phyloP scores from a whole-genome alignment of 495 filamentous ascomycete genomes.

The Daldinia decipiens region DNA sequence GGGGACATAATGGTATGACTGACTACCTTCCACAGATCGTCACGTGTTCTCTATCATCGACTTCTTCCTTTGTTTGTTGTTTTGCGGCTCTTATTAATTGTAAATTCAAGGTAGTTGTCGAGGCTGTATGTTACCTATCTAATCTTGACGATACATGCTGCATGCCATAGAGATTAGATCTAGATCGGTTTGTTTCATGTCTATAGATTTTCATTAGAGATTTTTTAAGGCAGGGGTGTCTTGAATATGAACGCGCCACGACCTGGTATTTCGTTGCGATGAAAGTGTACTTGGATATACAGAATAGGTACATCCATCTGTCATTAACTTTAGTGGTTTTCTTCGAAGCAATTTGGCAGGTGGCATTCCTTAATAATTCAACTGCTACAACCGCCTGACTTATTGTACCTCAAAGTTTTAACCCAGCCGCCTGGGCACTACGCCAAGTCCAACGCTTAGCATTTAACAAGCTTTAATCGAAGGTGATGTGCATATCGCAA shows the following conservation, averaged over 20 bases:
- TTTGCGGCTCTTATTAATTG: constrained; percentile 13
- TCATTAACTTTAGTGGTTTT: background rate
- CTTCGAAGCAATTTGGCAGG: constrained; percentile 20
- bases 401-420: constrained; percentile 3
- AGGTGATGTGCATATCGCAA: background rate
- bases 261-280: background rate
- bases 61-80: constrained; percentile 9
- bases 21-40: background rate
- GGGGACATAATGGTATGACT: background rate
- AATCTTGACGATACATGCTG: constrained; percentile 19
- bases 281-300: constrained; percentile 13
- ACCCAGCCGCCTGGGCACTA: constrained; percentile 3
- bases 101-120: background rate
- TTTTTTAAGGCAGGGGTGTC: constrained; percentile 20
- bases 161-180: constrained; percentile 22
- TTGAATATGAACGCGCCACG: background rate
- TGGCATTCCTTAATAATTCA: background rate
- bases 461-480: background rate
- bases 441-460: background rate
- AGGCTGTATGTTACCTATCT: constrained; percentile 2
- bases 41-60: constrained; percentile 23
- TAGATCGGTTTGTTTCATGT: constrained; percentile 30
- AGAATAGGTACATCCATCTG: constrained; percentile 14
- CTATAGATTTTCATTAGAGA: constrained; percentile 1
- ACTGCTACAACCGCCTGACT: background rate